Evolutionary conservation across 2,329 filamentous ascomycete species (phyloP).

Genomic region (Nemania serpens): DNA sequence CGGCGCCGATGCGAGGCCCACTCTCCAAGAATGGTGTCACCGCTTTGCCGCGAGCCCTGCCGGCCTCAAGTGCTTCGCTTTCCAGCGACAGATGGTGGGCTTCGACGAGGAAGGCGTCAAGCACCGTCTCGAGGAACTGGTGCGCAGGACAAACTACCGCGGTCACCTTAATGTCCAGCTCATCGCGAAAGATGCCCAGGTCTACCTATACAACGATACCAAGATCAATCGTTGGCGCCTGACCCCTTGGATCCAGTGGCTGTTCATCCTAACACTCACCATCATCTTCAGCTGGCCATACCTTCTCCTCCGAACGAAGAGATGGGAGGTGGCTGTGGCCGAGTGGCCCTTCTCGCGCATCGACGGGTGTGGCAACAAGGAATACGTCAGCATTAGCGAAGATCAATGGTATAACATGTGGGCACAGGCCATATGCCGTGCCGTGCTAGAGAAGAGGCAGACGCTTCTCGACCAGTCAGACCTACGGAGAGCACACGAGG

Average conservation of each 20-base stretch:
- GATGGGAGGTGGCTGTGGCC: slow-evolving; percentile 66
- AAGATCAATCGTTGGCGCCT: slow-evolving; percentile 68
- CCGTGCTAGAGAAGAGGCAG: slow-evolving; percentile 62
- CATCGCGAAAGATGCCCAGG: slow-evolving; percentile 57
- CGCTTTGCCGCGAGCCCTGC: slow-evolving; percentile 65
- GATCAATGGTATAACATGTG: slow-evolving; percentile 67
- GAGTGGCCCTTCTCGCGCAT: slow-evolving; percentile 62
- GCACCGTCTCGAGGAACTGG: slow-evolving; percentile 57
- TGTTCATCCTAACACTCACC: slow-evolving; percentile 69
- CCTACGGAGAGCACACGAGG: slow-evolving; percentile 49
- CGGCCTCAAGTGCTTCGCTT: slow-evolving; percentile 59
- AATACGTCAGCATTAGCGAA: slow-evolving; percentile 60
- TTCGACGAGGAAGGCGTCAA: slow-evolving; percentile 62
- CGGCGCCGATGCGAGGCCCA: slow-evolving; percentile 44
- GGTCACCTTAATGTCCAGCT: slow-evolving; percentile 65
- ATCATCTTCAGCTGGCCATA: slow-evolving; percentile 75
- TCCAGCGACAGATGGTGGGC: slow-evolving; percentile 60
- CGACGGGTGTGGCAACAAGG: slow-evolving; percentile 43
- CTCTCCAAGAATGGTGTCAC: slow-evolving; percentile 67
- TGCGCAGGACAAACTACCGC: slow-evolving; percentile 69
- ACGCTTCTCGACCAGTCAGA: slow-evolving; percentile 62
- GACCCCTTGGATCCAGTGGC: slow-evolving; percentile 64
- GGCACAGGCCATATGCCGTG: slow-evolving; percentile 61
- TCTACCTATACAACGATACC: slow-evolving; percentile 68
- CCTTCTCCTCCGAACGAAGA: slow-evolving; percentile 68